These are phyloP conservation scores for Apiotrichum domesticum DNA, from an alignment of 1,284 basidiomycete species.

Conservation along the genomic window DNA sequence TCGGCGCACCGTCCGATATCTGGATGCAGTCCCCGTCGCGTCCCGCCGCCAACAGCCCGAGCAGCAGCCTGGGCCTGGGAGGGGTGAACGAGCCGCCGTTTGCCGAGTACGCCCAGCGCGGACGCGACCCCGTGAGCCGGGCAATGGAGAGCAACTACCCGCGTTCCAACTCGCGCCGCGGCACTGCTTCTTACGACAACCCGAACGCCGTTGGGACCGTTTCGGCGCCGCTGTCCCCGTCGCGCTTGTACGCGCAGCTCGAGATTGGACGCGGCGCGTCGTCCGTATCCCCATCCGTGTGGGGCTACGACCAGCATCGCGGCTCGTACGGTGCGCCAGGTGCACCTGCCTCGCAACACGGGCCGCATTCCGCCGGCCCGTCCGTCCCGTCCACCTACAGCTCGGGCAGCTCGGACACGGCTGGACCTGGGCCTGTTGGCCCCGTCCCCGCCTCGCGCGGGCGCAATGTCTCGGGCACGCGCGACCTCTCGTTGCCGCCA, in stretches of 20 bases:
- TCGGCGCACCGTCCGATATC: not conserved
- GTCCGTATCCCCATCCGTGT: constrained; percentile 8
- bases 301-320: constrained; percentile 7
- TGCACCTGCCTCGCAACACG: not conserved
- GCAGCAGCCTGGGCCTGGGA: constrained; percentile 26
- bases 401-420: not conserved
- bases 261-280: constrained; percentile 28
- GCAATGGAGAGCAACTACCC: constrained; percentile 9
- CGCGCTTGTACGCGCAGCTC: constrained; percentile 41
- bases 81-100: constrained; percentile 16
- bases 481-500: constrained; percentile 11
- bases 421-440: too few species aligned
- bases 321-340: constrained; percentile 15
- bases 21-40: constrained; percentile 1
- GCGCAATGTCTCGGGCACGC: constrained; percentile 7
- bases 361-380: constrained; percentile 1
- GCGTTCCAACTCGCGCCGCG: constrained; percentile 5
- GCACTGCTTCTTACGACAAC: constrained; percentile 28
- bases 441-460: not conserved
- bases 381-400: constrained; percentile 3
- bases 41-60: not conserved
- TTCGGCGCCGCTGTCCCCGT: constrained; percentile 44
- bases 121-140: constrained; percentile 6
- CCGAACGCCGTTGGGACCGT: constrained; percentile 37
- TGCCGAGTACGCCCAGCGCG: constrained; percentile 15